Evolutionary conservation across 1,284 basidiomycete species (phyloP).

Genomic region (Violaceomyces palustris): DNA sequence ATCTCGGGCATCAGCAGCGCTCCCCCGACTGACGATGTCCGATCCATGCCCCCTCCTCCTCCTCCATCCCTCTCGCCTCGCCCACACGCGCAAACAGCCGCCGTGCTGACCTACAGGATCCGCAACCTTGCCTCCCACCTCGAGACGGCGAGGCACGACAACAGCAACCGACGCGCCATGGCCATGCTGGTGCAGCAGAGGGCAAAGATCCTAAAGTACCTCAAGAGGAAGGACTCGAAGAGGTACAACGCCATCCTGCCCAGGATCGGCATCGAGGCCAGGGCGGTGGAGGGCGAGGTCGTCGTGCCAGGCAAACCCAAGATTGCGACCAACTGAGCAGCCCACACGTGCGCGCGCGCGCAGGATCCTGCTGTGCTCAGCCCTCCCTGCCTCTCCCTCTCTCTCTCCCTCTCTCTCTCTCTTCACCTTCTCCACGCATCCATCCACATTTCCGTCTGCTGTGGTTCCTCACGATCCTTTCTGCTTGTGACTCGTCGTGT

Average conservation of each 20-base stretch:
- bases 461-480: no score
- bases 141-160: slow-evolving; percentile 66
- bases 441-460: no score
- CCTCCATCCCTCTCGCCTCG: no score
- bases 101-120: slow-evolving; percentile 78
- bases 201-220: slow-evolving; percentile 75
- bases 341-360: no score
- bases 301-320: slow-evolving; percentile 50
- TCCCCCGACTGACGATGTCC: no score
- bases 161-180: slow-evolving; percentile 70
- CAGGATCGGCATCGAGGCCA: slow-evolving; percentile 70
- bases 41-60: no score
- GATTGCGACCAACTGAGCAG: no score
- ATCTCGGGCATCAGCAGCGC: not conserved
- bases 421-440: no score
- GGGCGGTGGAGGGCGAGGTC: slow-evolving; percentile 82
- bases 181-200: slow-evolving; percentile 73
- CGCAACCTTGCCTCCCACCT: slow-evolving; percentile 76
- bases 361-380: no score
- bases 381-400: no score
- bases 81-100: slow-evolving; percentile 59
- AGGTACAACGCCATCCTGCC: slow-evolving; percentile 71
- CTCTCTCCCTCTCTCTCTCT: no score
- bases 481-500: no score
- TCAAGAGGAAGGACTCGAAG: slow-evolving; percentile 64